Base-by-base conservation (phyloP, 805 yeast genomes). In the Wickerhamiella spandovensis region DNA sequence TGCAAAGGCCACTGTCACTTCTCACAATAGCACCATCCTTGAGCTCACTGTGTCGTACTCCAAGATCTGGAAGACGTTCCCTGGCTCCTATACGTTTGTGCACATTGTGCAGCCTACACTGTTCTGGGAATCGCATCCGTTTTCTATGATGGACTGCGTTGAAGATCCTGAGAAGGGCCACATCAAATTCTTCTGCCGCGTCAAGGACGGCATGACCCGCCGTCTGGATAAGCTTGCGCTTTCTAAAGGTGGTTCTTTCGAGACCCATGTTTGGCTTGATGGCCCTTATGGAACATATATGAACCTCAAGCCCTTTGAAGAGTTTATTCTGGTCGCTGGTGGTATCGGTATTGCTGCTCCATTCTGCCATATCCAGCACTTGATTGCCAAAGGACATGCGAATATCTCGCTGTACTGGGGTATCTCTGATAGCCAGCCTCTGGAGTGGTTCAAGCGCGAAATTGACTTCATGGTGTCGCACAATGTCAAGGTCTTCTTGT, bases 81-180 rank as follows among this genome's bases (percentile, higher is more conserved):
- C 87, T 2, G 83, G 85, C 25, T 68, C 74, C 15, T 77, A 67
- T 61, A 77, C 73, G 1, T 82, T 70, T 58, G 64, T 84, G 37
- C 74, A 80, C 64, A 47, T 55, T 18, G 23, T 49, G n/a, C 49
- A 49, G 18, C 51, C 49, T 5, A 21, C 57, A 76, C 52, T 69
- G 75, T 47, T 69, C 72, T 81, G 81, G 79, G 84, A 82, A 60
- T 75, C 81, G 2, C 86, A 82, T 61, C 88, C 89, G 2, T 82
- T 83, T 64, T 78, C 87, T 1, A 42, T 62, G 32, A 52, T 52
- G 25, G 44, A 46, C 7, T 44, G 51, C 15, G 28, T 46, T 5
- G 46, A 30, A 15, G 43, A 51, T 5, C 42, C 23, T 13, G 52
- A 57, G 41, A 48, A 53, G 20, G 53, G 49, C 15, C 25, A 57